These are phyloP conservation scores for Rhizophagus sp. DNA, from an alignment of 192 early-diverging fungal genomes.

Conservation along the genomic window DNA sequence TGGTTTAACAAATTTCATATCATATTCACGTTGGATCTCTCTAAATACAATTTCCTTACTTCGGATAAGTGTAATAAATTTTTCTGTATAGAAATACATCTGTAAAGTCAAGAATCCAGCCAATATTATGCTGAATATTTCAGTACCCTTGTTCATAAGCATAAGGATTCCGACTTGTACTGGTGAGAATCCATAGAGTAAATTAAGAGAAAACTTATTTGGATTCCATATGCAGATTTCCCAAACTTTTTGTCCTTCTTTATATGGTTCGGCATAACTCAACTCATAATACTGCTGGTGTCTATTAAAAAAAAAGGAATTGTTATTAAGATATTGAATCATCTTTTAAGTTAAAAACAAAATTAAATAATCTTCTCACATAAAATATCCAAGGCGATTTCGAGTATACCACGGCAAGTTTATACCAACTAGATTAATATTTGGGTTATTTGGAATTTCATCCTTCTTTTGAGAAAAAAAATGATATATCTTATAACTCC, in stretches of 20 bases:
- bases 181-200: background rate
- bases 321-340: background rate
- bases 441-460: background rate
- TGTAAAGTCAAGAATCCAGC: background rate
- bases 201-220: background rate
- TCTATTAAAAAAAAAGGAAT: background rate
- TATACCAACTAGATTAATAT: background rate
- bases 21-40: constrained; percentile 61
- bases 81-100: background rate
- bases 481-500: background rate
- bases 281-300: background rate
- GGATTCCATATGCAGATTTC: background rate
- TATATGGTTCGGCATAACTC: background rate
- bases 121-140: background rate
- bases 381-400: background rate
- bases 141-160: background rate
- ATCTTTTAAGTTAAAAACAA: background rate
- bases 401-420: background rate
- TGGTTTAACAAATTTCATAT: constrained; percentile 63
- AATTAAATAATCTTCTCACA: background rate
- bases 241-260: background rate
- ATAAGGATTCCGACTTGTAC: background rate
- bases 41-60: constrained; percentile 63
- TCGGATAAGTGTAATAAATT: background rate
- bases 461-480: background rate